Conservation (phyloP, 2,329 filamentous ascomycete species). For the Phaeosphaeriaceae sp. region DNA sequence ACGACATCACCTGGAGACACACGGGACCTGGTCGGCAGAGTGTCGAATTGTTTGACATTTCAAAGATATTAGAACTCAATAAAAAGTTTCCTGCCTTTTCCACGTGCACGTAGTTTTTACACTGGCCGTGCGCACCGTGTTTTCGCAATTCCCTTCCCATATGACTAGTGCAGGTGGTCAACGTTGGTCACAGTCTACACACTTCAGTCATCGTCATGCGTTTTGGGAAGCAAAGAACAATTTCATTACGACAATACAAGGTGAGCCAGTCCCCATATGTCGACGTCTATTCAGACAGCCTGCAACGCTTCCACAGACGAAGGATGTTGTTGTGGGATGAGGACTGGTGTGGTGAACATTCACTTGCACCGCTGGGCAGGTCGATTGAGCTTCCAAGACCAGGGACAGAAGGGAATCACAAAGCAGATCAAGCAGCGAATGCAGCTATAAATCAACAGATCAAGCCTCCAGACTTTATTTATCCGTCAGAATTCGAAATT, state of each 20-base stretch:
- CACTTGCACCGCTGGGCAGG: not conserved
- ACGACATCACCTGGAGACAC: not conserved
- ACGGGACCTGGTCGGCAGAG: too few species aligned
- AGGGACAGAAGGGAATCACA: not conserved
- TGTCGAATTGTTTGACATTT: not conserved
- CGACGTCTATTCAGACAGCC: too few species aligned
- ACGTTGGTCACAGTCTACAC: not conserved
- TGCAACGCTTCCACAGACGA: too few species aligned
- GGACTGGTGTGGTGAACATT: not conserved
- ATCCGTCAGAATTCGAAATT: not conserved
- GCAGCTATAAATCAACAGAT: not conserved
- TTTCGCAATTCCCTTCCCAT: not conserved
- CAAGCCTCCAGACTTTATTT: not conserved
- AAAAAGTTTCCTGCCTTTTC: not conserved
- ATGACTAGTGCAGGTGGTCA: not conserved
- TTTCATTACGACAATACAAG: not conserved
- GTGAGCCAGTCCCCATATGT: too few species aligned
- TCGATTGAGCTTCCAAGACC: not conserved
- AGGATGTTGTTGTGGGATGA: not conserved
- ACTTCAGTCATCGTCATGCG: not conserved
- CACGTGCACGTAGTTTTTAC: too few species aligned
- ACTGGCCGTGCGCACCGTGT: too few species aligned
- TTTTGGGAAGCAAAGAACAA: not conserved
- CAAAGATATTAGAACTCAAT: not conserved
- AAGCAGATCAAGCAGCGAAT: not conserved